Evolutionary conservation across 768 basidiomycete genomes (phyloP).

Genomic region (Russula abietina): DNA sequence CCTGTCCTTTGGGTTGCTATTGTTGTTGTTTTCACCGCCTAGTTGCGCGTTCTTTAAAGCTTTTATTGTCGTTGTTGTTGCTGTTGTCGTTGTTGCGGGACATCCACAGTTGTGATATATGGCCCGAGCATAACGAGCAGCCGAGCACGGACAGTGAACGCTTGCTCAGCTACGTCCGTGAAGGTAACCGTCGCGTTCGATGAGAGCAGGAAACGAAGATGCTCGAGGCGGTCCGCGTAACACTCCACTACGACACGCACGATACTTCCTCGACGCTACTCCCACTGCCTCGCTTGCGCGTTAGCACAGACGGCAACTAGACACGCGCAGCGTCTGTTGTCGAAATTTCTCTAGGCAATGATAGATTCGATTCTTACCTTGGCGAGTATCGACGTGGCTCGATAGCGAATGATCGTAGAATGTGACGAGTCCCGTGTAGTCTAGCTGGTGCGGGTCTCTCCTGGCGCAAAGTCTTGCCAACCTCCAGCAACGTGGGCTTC

Average conservation of each 20-base stretch:
- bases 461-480: constrained; percentile 41
- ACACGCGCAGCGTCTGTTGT: constrained; percentile 29
- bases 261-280: constrained; percentile 38
- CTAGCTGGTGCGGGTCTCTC: constrained; percentile 40
- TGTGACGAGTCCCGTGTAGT: constrained; percentile 38
- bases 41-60: constrained; percentile 27
- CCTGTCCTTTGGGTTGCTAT: constrained; percentile 15
- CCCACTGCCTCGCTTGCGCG: constrained; percentile 10
- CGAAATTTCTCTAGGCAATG: constrained; percentile 34
- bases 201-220: constrained; percentile 34
- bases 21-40: constrained; percentile 22
- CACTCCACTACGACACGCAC: constrained; percentile 37
- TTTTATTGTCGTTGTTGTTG: too few relatives aligned
- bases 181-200: constrained; percentile 22
- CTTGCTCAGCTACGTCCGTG: constrained; percentile 4
- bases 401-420: constrained; percentile 40
- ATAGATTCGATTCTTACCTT: constrained; percentile 32
- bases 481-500: constrained; percentile 34
- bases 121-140: constrained; percentile 26
- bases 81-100: too few relatives aligned
- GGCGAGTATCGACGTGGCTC: constrained; percentile 33
- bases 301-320: constrained; percentile 30
- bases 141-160: constrained; percentile 3
- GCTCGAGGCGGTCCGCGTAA: constrained; percentile 39
- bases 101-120: too few relatives aligned